phyloP scores from a whole-genome alignment of 768 basidiomycete genomes.

The Cystofilobasidium bisporidii region DNA sequence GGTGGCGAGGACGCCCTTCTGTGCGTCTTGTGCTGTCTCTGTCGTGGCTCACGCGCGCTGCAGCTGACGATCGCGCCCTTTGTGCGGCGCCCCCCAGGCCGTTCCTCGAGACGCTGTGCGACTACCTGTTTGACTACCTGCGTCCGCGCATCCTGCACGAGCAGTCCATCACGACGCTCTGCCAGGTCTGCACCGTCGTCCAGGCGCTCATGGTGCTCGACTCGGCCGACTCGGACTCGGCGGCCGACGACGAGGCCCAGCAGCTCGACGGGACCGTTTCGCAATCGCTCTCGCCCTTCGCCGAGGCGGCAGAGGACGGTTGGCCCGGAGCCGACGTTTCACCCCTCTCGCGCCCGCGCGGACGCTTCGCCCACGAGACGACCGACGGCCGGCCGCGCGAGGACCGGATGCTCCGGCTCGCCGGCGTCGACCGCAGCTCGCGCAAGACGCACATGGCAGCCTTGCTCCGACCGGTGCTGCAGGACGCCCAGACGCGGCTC shows the following conservation, averaged over 20 bases:
- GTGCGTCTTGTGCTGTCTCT: constrained; percentile 44
- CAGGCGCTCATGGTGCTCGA: constrained; percentile 94
- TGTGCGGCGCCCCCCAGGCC: constrained; percentile 45
- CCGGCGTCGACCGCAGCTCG: constrained; percentile 5
- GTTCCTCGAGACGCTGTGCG: constrained; percentile 84
- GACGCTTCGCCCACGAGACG: neutral
- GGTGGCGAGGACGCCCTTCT: constrained; percentile 61
- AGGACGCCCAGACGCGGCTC: constrained; percentile 89
- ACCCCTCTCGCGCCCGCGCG: constrained; percentile 7
- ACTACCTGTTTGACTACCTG: constrained; percentile 88
- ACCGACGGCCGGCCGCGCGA: neutral
- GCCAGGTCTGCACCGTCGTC: constrained; percentile 91
- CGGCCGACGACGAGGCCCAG: constrained; percentile 34
- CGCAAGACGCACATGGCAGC: constrained; percentile 54
- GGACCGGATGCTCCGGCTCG: neutral
- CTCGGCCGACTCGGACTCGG: constrained; percentile 38
- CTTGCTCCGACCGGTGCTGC: constrained; percentile 76
- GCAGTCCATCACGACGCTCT: constrained; percentile 71
- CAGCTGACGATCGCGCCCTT: neutral
- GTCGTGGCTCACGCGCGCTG: neutral
- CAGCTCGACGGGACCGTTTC: neutral
- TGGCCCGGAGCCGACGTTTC: neutral
- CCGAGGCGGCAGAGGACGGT: neutral
- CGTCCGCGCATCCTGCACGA: constrained; percentile 93
- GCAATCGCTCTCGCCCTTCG: constrained; percentile 18